Base-by-base conservation (phyloP, 225 moss, liverwort and hornwort genomes). In the Marchantia paleacea region DNA sequence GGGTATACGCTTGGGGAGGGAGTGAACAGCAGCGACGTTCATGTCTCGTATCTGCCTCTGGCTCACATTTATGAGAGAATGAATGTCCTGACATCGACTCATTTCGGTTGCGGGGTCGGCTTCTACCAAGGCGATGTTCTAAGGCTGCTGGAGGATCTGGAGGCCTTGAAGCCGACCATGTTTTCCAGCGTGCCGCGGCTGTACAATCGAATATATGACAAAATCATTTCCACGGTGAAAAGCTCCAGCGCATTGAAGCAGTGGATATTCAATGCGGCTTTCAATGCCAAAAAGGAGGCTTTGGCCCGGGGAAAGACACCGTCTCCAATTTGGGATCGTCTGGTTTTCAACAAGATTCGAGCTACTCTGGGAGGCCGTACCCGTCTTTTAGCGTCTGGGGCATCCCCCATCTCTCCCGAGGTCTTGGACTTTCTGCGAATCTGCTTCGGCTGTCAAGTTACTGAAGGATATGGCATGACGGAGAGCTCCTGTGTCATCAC, bases 61-160 rank as follows among this genome's bases (percentile, higher is more conserved):
- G 93, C 95, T 58, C 97, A 99, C 65, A 99, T 99, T 70, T 99
- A 95, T 72, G 97, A 99, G 90, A 88, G 97, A 87, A 90, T 95
- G 92, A 91, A 88, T 84, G 72, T 88, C 69, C 69, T 95, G 50
- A 84, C 87, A 52, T 75, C 85, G 77, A 85, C 86, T 47, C 97
- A 99, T 83, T 89, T 86, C 76, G 97, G 97, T 60, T 87, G 82
- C 65, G 97, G 92, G 55, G 80, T 89, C 75, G 97, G 97, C 39
- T 99, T 99, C 78, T 99, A 81, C 66, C 93, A 91, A 89, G 97
- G 97, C 79, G 97, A 99, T 82, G 89, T 99, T 71, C 78, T 95
- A 71, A 93, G 91, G 82, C 92, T 99, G 80, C 89, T 95, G 89
- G 95, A 99, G 73, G 97, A 99, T 81, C 50, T 99, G 82, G 90